Evolutionary conservation across 176 grass and related monocot species (phyloP).

Genomic region (Carex cristatella): DNA sequence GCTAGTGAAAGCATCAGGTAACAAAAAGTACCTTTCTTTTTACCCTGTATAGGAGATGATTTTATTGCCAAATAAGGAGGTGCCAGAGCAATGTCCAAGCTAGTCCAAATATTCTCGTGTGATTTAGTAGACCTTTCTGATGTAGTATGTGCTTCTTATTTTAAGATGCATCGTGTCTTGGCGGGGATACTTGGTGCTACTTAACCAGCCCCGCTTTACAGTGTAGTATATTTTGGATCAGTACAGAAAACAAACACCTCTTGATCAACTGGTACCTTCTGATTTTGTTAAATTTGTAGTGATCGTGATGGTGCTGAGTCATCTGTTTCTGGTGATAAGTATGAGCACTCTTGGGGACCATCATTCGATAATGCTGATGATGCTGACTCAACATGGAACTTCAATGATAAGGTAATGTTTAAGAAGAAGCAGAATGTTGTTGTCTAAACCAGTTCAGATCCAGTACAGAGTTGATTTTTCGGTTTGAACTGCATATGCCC

Average conservation of each 20-base stretch:
- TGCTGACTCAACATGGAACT: constrained; percentile 83
- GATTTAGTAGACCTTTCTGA: background rate
- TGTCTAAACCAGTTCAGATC: background rate
- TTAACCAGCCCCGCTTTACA: constrained; percentile 16
- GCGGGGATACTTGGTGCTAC: background rate
- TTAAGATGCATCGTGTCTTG: background rate
- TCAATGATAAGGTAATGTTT: constrained; percentile 43
- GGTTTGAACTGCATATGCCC: background rate
- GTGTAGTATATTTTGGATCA: background rate
- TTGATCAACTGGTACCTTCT: background rate
- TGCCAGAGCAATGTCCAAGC: background rate
- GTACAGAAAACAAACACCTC: background rate
- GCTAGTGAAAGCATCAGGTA: constrained; percentile 74
- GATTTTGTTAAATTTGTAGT: constrained; percentile 46
- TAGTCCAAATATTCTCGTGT: constrained; percentile 1
- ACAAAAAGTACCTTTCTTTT: background rate
- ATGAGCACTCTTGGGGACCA: constrained; percentile 57
- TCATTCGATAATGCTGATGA: constrained; percentile 82
- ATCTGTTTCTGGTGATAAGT: constrained; percentile 51
- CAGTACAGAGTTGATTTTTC: constrained; percentile 6
- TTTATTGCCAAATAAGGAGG: background rate
- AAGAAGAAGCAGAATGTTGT: background rate
- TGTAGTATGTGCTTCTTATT: background rate
- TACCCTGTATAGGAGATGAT: background rate
- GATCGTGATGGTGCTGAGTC: constrained; percentile 58